Conservation (phyloP, 1,284 basidiomycete genomes). For the Termitomyces sp. region DNA sequence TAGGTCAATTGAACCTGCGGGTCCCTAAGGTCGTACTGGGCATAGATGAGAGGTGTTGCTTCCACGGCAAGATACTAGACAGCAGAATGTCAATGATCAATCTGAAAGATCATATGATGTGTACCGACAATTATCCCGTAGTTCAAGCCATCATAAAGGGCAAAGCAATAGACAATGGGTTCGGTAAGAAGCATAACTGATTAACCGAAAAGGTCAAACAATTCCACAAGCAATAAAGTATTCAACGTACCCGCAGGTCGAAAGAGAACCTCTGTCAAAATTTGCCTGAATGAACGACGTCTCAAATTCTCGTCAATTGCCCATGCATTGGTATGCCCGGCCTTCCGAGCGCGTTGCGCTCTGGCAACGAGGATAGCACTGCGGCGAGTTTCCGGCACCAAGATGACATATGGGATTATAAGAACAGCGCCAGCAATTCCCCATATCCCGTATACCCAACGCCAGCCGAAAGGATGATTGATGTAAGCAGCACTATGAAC, state of each 20-base stretch:
- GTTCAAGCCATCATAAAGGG: slow-evolving; percentile 19
- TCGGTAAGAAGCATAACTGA: slow-evolving; percentile 20
- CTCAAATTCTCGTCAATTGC: slow-evolving; percentile 16
- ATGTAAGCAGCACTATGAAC: slow-evolving; percentile 16
- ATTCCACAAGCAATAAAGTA: not conserved
- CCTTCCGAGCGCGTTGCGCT: slow-evolving; percentile 11
- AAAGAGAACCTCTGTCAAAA: slow-evolving; percentile 16
- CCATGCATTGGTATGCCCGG: slow-evolving; percentile 14
- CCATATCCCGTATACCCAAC: slow-evolving; percentile 20
- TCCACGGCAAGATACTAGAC: slow-evolving; percentile 18
- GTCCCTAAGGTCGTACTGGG: slow-evolving; percentile 13
- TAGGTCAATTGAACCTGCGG: slow-evolving; percentile 16
- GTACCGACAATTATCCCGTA: slow-evolving; percentile 18
- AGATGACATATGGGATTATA: slow-evolving; percentile 15
- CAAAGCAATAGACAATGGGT: slow-evolving; percentile 20
- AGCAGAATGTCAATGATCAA: not conserved
- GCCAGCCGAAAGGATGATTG: slow-evolving; percentile 17
- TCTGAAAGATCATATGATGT: not conserved
- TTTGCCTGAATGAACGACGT: slow-evolving; percentile 14
- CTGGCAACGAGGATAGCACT: slow-evolving; percentile 17
- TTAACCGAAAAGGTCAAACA: no score
- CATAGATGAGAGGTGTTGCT: slow-evolving; percentile 18
- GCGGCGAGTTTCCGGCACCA: slow-evolving; percentile 19
- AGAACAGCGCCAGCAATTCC: slow-evolving; percentile 16
- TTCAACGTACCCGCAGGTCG: slow-evolving; percentile 15